A percentile compares a stretch with the other conserved stretches of the same genome.
These are phyloP conservation scores for Xylaria sp. DNA, from an alignment of 2,329 filamentous ascomycete species.

Conservation along the genomic window DNA sequence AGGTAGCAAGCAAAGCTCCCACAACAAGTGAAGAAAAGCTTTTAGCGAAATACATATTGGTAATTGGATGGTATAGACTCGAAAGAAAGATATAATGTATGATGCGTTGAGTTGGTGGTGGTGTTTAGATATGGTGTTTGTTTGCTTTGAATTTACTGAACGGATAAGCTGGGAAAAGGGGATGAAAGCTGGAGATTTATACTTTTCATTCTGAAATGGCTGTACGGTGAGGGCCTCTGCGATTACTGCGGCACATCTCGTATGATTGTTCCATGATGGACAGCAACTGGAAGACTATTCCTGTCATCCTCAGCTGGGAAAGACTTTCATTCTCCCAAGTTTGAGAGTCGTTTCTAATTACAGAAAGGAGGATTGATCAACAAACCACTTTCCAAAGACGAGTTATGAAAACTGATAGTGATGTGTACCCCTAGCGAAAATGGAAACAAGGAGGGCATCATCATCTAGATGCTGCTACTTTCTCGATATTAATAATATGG, in stretches of 20 bases:
- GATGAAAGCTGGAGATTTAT: neutral
- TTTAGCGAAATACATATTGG: conserved; percentile 1
- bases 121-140: neutral
- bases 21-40: neutral
- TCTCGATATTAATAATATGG: neutral
- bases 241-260: neutral
- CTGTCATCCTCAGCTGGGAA: neutral
- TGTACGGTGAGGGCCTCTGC: neutral
- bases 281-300: neutral
- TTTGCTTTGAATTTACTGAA: neutral
- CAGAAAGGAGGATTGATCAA: neutral
- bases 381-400: neutral
- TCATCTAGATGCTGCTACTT: neutral
- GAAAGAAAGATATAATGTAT: neutral
- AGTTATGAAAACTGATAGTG: neutral
- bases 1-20: neutral
- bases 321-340: neutral
- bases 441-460: neutral
- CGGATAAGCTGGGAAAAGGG: neutral
- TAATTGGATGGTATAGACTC: neutral
- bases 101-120: neutral
- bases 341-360: neutral
- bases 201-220: neutral
- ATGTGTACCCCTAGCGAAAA: neutral
- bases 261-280: neutral